A percentile compares a stretch with the other conserved stretches of the same genome.
Conservation (phyloP, 441 rosid species). For the Populus hybrid region DNA sequence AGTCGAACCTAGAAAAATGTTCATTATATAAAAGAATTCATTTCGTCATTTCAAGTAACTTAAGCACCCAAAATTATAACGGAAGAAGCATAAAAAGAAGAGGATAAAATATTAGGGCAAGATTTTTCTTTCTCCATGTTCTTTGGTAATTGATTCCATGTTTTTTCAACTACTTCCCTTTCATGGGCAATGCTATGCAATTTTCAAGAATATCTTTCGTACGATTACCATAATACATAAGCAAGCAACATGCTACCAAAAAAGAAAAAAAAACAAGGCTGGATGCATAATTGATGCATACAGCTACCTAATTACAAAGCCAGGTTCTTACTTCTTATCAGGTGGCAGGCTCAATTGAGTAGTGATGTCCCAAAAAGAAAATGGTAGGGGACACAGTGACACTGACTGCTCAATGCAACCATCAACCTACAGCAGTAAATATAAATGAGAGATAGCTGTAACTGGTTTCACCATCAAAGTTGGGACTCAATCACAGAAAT, state of each 20-base stretch:
- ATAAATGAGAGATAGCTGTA: no score
- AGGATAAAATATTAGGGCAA: no score
- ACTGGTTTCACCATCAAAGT: no score
- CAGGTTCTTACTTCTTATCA: not conserved
- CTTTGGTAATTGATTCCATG: not conserved
- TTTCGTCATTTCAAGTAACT: no score
- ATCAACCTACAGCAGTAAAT: no score
- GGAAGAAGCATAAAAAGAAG: no score
- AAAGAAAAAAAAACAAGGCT: not conserved
- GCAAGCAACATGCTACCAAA: not conserved
- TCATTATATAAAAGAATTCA: no score
- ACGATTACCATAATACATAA: not conserved
- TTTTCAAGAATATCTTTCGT: no score
- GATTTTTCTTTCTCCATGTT: no score
- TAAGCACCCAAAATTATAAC: not conserved
- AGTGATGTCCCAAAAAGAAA: not conserved
- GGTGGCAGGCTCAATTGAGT: not conserved
- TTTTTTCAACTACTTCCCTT: not conserved
- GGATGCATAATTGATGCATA: conserved; percentile 1
- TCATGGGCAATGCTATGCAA: not conserved
- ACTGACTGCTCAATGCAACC: not conserved
- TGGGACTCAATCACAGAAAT: no score
- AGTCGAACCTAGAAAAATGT: no score
- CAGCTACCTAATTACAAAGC: not conserved
- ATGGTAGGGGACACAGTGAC: not conserved